Percentiles rank a stretch among this genome's conserved stretches.
phyloP scores from a whole-genome alignment of 306 rosid species.

The Cyclanthera cordifolia region DNA sequence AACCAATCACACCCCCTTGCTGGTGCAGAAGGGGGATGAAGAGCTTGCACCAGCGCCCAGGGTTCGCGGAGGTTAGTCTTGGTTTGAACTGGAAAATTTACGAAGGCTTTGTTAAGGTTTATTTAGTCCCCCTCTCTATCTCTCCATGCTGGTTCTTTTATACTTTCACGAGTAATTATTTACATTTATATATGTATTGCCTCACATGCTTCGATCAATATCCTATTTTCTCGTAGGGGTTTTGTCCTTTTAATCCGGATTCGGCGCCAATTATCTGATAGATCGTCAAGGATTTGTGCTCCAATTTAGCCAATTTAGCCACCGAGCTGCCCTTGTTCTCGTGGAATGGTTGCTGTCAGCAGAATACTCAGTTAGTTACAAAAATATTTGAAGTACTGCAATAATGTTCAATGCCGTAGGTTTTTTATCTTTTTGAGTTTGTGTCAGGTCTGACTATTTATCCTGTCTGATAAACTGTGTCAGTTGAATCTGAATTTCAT shows the following conservation, averaged over 20 bases:
- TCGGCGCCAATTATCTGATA: not conserved
- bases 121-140: not conserved
- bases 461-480: not conserved
- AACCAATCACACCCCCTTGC: constrained; percentile 24
- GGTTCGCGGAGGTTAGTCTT: constrained; percentile 12
- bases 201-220: not conserved
- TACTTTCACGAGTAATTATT: not conserved
- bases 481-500: not conserved
- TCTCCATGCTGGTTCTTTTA: not conserved
- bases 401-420: constrained; percentile 2
- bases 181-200: not conserved
- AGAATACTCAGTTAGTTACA: constrained; percentile 4
- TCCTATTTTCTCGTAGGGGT: not conserved
- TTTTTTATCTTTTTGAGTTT: not conserved
- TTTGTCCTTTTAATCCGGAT: constrained; percentile 7
- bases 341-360: constrained; percentile 12
- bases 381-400: constrained; percentile 6
- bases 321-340: not conserved
- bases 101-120: constrained; percentile 18
- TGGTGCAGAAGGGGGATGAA: constrained; percentile 30
- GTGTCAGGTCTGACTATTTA: not conserved
- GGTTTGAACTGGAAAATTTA: constrained; percentile 1
- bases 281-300: constrained; percentile 1
- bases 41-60: constrained; percentile 26
- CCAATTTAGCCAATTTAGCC: constrained; percentile 8